Conservation (phyloP, 768 basidiomycete species). For the Rhodotorula kratochvilovae region DNA sequence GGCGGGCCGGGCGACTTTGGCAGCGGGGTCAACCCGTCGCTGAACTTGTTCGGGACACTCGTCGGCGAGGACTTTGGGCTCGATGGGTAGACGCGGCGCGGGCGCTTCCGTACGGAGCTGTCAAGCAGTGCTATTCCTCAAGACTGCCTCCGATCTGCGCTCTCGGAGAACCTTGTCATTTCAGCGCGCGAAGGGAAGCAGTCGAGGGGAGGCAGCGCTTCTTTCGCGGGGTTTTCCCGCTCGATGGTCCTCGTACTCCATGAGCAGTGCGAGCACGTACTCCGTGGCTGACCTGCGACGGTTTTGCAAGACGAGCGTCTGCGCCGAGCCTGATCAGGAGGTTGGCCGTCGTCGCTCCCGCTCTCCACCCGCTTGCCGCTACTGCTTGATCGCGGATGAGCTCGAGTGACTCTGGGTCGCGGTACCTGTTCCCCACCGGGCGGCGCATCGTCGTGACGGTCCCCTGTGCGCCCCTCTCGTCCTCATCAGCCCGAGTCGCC, state of each 20-base stretch:
- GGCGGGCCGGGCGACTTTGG: slow-evolving; percentile 9
- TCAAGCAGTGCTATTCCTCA: too few species aligned
- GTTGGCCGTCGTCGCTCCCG: too few species aligned
- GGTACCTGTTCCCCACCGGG: slow-evolving; percentile 2
- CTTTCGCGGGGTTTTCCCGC: too few species aligned
- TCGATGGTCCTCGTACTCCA: too few species aligned
- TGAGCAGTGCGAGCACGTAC: too few species aligned
- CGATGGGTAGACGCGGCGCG: neutral
- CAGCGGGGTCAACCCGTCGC: slow-evolving; percentile 21
- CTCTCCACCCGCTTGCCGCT: neutral
- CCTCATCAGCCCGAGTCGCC: neutral
- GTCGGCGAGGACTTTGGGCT: slow-evolving; percentile 21
- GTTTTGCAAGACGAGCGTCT: too few species aligned
- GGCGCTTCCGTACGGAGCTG: neutral
- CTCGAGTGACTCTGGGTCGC: neutral
- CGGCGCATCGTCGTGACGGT: slow-evolving; percentile 12
- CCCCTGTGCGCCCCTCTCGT: slow-evolving; percentile 4
- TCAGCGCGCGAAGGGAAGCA: too few species aligned
- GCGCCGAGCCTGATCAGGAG: neutral
- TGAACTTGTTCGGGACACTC: slow-evolving; percentile 33
- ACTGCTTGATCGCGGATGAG: neutral
- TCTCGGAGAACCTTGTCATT: too few species aligned
- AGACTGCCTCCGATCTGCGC: too few species aligned
- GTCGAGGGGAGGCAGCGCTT: too few species aligned
- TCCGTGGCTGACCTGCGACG: too few species aligned